Base-by-base conservation (phyloP, 2,329 filamentous ascomycete species). In the Falciphora oryzae region DNA sequence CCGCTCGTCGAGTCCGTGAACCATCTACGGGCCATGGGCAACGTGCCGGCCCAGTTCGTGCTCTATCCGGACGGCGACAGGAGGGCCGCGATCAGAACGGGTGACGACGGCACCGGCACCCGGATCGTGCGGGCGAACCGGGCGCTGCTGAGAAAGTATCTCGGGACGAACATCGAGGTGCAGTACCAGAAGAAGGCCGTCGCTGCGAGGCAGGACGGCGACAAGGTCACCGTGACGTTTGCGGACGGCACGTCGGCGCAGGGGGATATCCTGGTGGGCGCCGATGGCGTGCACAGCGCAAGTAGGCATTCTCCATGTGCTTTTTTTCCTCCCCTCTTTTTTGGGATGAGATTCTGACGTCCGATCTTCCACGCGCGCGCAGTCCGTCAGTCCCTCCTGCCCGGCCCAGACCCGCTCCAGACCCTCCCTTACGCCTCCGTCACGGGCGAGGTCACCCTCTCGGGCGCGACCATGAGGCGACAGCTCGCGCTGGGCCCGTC, bases 191-290 rank as follows among this genome's bases (percentile, higher is more conserved):
- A 80, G 67, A 67, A 66, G 18, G 71, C 76, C 10, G 64, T 67
- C 4, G 66, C 68, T 2, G 72, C 82, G 35, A 71, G 76, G 8
- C 75, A 79, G 4, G 62, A 65, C 28, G 67, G 68, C 0, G 71
- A 76, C 2, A 68, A 66, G 1, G 76, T 81, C 22, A 78, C 74
- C 0, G 75, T 78, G 0, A 67, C 73, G 53, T 83, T 83, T 66
- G 72, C 75, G 22, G 81, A 83, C 66, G 78, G 77, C 8, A 74
- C 75, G 2, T 73, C 71, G 1, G 77, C 73, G 4, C 75, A 70
- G 3, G 81, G 81, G 0, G 74, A 76, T n/a, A 71, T 83, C 3
- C 70, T 83, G 1, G 71, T 83, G 16, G 81, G 79, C 22, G 78
- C 77, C 16, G 82, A 84, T 67, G 81, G 82, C 7, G 70, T 75